These are phyloP conservation scores for Chalciporus chontae DNA, from an alignment of 768 basidiomycete genomes.

Conservation along the genomic window DNA sequence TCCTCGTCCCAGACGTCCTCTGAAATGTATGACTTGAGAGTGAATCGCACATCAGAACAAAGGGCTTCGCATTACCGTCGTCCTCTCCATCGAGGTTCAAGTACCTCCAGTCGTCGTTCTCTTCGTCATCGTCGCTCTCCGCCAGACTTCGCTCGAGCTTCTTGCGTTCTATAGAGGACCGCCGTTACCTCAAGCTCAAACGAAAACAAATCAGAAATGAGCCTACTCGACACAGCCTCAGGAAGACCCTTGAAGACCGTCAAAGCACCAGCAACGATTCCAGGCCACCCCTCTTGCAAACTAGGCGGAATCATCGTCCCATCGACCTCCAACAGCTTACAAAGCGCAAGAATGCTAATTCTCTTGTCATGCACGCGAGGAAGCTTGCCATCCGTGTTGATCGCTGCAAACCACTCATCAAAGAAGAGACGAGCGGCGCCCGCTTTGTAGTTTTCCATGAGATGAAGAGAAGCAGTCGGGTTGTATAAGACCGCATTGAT, in stretches of 20 bases:
- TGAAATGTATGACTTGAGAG: conserved; percentile 20
- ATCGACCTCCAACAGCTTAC: conserved; percentile 71
- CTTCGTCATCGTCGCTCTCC: conserved; percentile 44
- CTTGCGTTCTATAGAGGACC: conserved; percentile 45
- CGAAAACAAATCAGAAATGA: neutral
- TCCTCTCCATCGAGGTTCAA: conserved; percentile 63
- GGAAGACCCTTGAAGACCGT: conserved; percentile 77
- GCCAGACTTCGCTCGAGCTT: conserved; percentile 51
- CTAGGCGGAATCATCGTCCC: conserved; percentile 51
- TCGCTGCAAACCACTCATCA: conserved; percentile 77
- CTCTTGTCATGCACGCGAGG: conserved; percentile 92
- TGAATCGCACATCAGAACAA: neutral
- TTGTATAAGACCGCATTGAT: conserved; percentile 84
- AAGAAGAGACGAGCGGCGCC: conserved; percentile 76
- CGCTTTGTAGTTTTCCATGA: conserved; percentile 61
- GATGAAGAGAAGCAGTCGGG: conserved; percentile 66
- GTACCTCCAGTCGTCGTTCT: conserved; percentile 46
- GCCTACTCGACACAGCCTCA: conserved; percentile 68
- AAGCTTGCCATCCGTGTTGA: conserved; percentile 54
- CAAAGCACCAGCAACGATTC: conserved; percentile 66
- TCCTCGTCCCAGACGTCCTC: conserved; percentile 92
- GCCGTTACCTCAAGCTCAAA: neutral
- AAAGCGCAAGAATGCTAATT: conserved; percentile 71
- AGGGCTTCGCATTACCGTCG: conserved; percentile 41
- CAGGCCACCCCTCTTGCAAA: conserved; percentile 70